Conservation (phyloP, 1,284 basidiomycete species). For the Moesziomyces aphidis region DNA sequence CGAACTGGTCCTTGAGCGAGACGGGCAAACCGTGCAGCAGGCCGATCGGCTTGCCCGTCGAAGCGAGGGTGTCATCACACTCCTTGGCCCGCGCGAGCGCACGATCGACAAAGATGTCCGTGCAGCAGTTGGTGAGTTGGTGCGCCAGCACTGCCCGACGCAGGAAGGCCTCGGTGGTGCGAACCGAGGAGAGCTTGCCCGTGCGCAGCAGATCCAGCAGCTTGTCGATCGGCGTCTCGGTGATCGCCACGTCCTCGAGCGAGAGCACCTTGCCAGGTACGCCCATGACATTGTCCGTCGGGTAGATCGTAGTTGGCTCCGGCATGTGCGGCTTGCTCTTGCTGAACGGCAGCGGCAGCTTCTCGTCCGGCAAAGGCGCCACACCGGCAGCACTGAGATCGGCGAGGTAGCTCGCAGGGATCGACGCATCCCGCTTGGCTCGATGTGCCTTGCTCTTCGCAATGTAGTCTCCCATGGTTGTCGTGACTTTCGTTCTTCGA, state of each 20-base stretch:
- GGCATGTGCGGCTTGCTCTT: conserved; percentile 25
- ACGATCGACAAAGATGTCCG: conserved; percentile 68
- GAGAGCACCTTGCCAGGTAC: conserved; percentile 30
- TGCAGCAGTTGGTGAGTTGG: conserved; percentile 46
- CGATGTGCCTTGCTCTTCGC: conserved; percentile 19
- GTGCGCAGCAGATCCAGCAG: conserved; percentile 26
- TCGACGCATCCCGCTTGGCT: conserved; percentile 32
- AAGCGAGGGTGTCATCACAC: conserved; percentile 77
- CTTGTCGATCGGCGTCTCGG: conserved; percentile 34
- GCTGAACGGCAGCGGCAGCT: conserved; percentile 28
- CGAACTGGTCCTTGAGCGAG: conserved; percentile 74
- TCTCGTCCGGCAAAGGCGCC: conserved; percentile 25
- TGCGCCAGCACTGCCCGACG: conserved; percentile 41
- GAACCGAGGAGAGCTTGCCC: conserved; percentile 31
- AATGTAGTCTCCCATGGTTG: conserved; percentile 35
- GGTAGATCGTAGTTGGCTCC: conserved; percentile 35
- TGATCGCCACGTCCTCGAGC: conserved; percentile 42
- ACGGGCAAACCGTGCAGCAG: conserved; percentile 76
- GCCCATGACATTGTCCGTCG: conserved; percentile 19
- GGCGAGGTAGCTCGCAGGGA: conserved; percentile 21
- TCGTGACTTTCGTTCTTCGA: background rate
- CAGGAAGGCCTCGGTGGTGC: conserved; percentile 39
- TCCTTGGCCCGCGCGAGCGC: conserved; percentile 75
- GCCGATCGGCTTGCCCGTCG: conserved; percentile 75
- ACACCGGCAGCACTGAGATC: conserved; percentile 25